Percentiles rank a stretch among this genome's conserved stretches.
Conservation (phyloP, 2,329 filamentous ascomycete species). For the Trichoderma sp. region DNA sequence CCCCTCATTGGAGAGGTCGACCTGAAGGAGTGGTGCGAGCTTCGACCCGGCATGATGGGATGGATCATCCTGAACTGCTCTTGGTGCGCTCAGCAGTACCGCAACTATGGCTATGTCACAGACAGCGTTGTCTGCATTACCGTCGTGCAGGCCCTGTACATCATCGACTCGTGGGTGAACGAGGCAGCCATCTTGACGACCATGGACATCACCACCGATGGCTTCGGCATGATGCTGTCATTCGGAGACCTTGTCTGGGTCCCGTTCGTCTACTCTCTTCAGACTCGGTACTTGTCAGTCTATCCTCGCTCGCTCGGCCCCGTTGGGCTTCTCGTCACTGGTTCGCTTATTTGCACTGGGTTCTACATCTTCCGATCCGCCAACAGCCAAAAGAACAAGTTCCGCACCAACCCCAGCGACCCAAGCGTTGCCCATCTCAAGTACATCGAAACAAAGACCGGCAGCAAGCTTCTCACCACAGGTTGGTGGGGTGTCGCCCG, state of each 20-base stretch:
- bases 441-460: conserved; percentile 79
- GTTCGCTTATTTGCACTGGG: conserved; percentile 66
- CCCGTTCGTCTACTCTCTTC: conserved; percentile 82
- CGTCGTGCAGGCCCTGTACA: conserved; percentile 74
- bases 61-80: conserved; percentile 85
- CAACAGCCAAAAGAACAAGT: conserved; percentile 93
- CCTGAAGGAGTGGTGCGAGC: conserved; percentile 84
- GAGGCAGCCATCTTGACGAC: conserved; percentile 87
- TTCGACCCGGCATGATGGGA: conserved; percentile 86
- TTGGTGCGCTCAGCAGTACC: conserved; percentile 85
- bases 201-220: conserved; percentile 90
- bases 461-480: conserved; percentile 74
- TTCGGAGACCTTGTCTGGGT: conserved; percentile 94
- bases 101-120: conserved; percentile 75
- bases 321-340: conserved; percentile 59
- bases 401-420: conserved; percentile 82
- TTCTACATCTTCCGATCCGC: conserved; percentile 91
- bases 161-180: conserved; percentile 81
- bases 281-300: conserved; percentile 78
- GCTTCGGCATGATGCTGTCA: conserved; percentile 91
- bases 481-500: conserved; percentile 93
- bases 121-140: conserved; percentile 83
- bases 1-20: conserved; percentile 82
- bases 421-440: conserved; percentile 74
- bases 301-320: conserved; percentile 78